Evolutionary conservation across 75 land plant genomes (phyloP).

Genomic region (Pinus taeda): DNA sequence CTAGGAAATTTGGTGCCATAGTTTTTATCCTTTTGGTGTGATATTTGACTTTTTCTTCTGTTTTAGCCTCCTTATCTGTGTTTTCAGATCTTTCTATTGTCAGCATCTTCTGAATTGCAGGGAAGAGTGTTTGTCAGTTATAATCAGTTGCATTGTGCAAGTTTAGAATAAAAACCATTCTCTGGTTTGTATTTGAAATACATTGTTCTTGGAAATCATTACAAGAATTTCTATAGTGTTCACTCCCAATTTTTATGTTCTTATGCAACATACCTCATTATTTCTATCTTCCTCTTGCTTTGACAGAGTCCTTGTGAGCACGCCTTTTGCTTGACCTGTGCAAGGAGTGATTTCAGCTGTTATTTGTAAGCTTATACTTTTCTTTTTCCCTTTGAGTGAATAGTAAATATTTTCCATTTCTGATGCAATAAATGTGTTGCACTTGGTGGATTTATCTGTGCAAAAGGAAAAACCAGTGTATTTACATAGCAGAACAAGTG

Average conservation of each 20-base stretch:
- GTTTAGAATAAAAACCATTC: neutral
- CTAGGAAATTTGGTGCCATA: neutral
- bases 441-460: neutral
- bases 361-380: conserved; percentile 75
- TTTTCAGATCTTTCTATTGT: too few species aligned
- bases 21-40: neutral
- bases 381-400: neutral
- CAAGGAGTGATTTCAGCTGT: conserved; percentile 85
- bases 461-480: neutral
- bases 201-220: neutral
- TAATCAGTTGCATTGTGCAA: neutral
- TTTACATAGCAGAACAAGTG: neutral
- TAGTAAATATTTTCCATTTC: neutral
- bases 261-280: neutral
- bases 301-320: conserved; percentile 91
- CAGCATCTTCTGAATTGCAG: neutral
- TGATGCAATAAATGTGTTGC: neutral
- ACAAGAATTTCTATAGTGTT: neutral
- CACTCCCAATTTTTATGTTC: neutral
- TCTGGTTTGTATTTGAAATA: neutral
- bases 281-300: neutral
- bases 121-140: neutral
- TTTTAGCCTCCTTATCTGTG: neutral
- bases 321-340: conserved; percentile 91
- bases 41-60: neutral